Evolutionary conservation across 139 green algal species (phyloP).

Genomic region (Ettlia oleoabundans): DNA sequence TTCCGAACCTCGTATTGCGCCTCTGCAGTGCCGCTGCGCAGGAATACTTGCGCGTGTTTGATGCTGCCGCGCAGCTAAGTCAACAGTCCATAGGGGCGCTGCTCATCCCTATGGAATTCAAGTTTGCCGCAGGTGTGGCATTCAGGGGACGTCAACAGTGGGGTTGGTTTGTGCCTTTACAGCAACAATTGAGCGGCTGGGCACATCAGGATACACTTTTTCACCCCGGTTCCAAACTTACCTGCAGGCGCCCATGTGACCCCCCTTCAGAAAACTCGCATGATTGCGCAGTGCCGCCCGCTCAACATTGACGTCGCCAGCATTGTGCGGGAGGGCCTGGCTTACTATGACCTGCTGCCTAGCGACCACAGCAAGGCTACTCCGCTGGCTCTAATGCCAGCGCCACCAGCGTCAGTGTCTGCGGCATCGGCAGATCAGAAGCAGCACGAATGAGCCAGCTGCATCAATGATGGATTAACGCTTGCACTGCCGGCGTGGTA

Average conservation of each 20-base stretch:
- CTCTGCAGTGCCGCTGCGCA: background rate
- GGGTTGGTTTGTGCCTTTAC: no score
- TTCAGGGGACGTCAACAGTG: no score
- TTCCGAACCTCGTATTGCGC: background rate
- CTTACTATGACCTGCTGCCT: background rate
- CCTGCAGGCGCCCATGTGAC: background rate
- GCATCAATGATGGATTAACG: no score
- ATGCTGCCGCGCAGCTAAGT: background rate
- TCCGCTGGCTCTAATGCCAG: background rate
- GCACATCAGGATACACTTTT: no score
- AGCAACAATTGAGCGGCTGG: no score
- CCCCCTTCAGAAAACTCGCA: background rate
- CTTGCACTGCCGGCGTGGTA: no score
- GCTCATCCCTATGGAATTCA: background rate
- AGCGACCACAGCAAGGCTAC: no score
- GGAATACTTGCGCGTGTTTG: constrained; percentile 6
- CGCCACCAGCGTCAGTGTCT: background rate
- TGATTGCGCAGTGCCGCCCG: background rate
- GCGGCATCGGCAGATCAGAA: no score
- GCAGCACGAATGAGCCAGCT: no score
- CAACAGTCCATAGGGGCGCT: background rate
- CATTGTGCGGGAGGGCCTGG: background rate
- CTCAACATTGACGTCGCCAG: background rate
- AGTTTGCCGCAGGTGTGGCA: background rate
- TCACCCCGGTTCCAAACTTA: no score